Evolutionary conservation across 805 yeast species (phyloP), one percentile per base, ranked within the genome.

Genomic region (Metschnikowia orientalis): DNA sequence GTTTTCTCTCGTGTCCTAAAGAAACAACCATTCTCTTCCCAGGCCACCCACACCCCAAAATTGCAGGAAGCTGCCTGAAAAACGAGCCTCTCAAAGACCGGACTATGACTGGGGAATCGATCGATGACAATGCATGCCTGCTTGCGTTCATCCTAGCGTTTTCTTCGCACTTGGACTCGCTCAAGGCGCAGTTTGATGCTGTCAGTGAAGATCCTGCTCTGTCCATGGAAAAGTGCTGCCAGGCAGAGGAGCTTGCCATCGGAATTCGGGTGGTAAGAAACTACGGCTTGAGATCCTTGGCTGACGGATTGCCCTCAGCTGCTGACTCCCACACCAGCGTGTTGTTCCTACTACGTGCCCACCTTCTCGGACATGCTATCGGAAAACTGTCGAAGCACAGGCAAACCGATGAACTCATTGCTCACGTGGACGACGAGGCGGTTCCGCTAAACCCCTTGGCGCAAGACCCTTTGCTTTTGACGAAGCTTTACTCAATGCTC

Each of bases 91-190:
- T n/a, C n/a, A n/a, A n/a, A n/a, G n/a, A n/a, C n/a, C n/a, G n/a
- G n/a, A n/a, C n/a, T n/a, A n/a, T n/a, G n/a, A 12, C 14, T n/a
- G 34, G 20, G 19, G 29, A 25, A n/a, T n/a, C n/a, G n/a, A n/a
- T n/a, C n/a, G n/a, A n/a, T n/a, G n/a, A n/a, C n/a, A n/a, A n/a
- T 18, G 35, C 23, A 10, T 23, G 16, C 23, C 28, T 44, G 23
- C 54, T 49, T 39, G 61, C 59, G 3, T 51, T 54, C 29, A 46
- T 49, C 16, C 32, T 52, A 32, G 62, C 59, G 1, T 25, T 56
- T 21, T 41, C 45, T 22, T 45, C 45, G 16, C 56, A 55, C 21
- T 32, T 58, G 27, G 35, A 27, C n/a, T 26, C 40, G 7, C 38
- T 53, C 22, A 51, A 42, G 24, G 14, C 21, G 9, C 14, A 13